Evolutionary conservation across 2,329 filamentous ascomycete genomes (phyloP).

Genomic region (Colletotrichum sp.): DNA sequence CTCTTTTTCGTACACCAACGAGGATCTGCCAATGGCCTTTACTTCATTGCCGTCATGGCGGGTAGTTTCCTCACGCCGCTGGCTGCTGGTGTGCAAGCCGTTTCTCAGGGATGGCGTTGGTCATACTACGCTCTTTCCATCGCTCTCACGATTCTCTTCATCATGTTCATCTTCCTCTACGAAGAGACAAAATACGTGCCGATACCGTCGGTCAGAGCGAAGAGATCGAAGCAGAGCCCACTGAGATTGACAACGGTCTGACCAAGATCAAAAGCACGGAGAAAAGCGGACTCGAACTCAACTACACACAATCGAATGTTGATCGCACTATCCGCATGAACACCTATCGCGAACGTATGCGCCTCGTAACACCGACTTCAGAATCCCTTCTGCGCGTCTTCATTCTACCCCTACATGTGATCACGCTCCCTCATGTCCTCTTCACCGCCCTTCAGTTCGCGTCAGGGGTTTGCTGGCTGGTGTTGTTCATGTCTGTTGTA

Average conservation of each 20-base stretch:
- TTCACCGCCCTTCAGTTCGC: slow-evolving; percentile 45
- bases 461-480: slow-evolving; percentile 39
- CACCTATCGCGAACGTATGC: slow-evolving; percentile 24
- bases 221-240: background rate
- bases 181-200: slow-evolving; percentile 36
- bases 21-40: slow-evolving; percentile 33
- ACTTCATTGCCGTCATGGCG: slow-evolving; percentile 33
- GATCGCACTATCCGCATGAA: slow-evolving; percentile 5
- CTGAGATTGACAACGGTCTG: background rate
- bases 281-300: background rate
- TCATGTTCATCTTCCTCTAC: slow-evolving; percentile 26
- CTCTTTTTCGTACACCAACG: slow-evolving; percentile 35
- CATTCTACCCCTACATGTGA: slow-evolving; percentile 4
- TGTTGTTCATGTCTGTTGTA: slow-evolving; percentile 34
- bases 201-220: slow-evolving; percentile 12
- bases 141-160: slow-evolving; percentile 24
- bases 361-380: slow-evolving; percentile 22
- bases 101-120: slow-evolving; percentile 32
- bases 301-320: background rate
- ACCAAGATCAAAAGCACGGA: background rate
- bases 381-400: slow-evolving; percentile 22
- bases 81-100: slow-evolving; percentile 28
- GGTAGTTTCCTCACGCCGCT: slow-evolving; percentile 32
- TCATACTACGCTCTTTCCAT: slow-evolving; percentile 31
- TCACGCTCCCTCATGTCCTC: slow-evolving; percentile 33